Evolutionary conservation across 495 filamentous ascomycete genomes (phyloP).

Genomic region (Penicillium parvum): DNA sequence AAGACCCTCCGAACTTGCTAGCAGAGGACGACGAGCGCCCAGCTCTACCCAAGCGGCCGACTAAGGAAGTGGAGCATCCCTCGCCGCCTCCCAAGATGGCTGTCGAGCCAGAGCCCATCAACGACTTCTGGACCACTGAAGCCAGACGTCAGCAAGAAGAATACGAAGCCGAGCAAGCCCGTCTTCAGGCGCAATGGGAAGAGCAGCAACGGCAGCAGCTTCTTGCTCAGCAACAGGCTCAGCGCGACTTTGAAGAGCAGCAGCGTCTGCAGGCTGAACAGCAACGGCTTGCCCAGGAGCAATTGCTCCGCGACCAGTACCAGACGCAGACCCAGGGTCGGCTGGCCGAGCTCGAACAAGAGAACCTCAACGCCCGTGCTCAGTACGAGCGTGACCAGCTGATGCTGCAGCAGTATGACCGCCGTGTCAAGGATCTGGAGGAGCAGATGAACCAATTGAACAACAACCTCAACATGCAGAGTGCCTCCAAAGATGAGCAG

Average conservation of each 20-base stretch:
- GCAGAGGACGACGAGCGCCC: slow-evolving; percentile 80
- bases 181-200: slow-evolving; percentile 77
- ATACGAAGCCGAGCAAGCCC: slow-evolving; percentile 87
- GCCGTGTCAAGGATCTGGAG: slow-evolving; percentile 87
- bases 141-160: slow-evolving; percentile 85
- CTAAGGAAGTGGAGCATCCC: slow-evolving; percentile 53
- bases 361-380: slow-evolving; percentile 88
- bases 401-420: slow-evolving; percentile 95
- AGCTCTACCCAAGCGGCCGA: slow-evolving; percentile 74
- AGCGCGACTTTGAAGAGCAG: slow-evolving; percentile 92
- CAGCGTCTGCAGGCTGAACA: slow-evolving; percentile 85
- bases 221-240: slow-evolving; percentile 72
- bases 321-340: slow-evolving; percentile 89
- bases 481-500: slow-evolving; percentile 86
- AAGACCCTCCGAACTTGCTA: slow-evolving; percentile 85
- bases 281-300: slow-evolving; percentile 84
- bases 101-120: slow-evolving; percentile 86
- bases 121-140: slow-evolving; percentile 96
- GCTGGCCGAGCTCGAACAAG: slow-evolving; percentile 87
- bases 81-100: slow-evolving; percentile 63
- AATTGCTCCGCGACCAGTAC: slow-evolving; percentile 79
- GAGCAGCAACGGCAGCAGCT: slow-evolving; percentile 75
- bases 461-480: slow-evolving; percentile 78
- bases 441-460: slow-evolving; percentile 79
- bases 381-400: slow-evolving; percentile 97